Conservation (phyloP, 345 rosid genomes). For the Rhodomyrtus tomentosa region DNA sequence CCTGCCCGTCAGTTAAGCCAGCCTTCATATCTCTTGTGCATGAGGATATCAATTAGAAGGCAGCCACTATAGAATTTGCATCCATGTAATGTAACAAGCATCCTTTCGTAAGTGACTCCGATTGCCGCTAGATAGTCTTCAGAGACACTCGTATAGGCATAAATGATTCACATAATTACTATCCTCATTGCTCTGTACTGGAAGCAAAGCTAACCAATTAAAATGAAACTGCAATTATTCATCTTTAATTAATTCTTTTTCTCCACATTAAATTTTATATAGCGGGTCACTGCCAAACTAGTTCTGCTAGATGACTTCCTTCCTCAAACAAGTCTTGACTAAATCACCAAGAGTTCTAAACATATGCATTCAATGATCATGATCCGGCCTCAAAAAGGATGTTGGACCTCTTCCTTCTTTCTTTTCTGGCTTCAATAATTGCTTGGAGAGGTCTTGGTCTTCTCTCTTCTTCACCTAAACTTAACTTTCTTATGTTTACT, state of each 20-base stretch:
- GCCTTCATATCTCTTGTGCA: neutral
- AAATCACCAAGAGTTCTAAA: neutral
- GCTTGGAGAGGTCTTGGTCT: neutral
- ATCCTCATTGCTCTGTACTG: neutral
- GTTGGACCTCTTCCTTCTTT: neutral
- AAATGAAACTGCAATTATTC: neutral
- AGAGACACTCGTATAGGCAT: neutral
- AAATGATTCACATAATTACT: neutral
- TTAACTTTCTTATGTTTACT: neutral
- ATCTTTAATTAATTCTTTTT: neutral
- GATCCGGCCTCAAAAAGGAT: neutral
- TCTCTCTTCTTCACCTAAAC: neutral
- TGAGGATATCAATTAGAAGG: neutral
- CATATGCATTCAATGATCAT: neutral
- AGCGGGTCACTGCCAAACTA: neutral
- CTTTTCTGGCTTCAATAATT: neutral
- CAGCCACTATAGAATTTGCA: neutral
- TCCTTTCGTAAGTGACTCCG: neutral
- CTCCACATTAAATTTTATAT: neutral
- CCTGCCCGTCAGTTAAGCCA: neutral
- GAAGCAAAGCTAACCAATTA: neutral
- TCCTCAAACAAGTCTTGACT: neutral
- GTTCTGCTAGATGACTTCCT: neutral
- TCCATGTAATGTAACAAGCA: neutral
- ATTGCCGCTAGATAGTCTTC: neutral